Conservation (phyloP, 2,329 filamentous ascomycete genomes). For the Pseudophaeomoniella oleicola region DNA sequence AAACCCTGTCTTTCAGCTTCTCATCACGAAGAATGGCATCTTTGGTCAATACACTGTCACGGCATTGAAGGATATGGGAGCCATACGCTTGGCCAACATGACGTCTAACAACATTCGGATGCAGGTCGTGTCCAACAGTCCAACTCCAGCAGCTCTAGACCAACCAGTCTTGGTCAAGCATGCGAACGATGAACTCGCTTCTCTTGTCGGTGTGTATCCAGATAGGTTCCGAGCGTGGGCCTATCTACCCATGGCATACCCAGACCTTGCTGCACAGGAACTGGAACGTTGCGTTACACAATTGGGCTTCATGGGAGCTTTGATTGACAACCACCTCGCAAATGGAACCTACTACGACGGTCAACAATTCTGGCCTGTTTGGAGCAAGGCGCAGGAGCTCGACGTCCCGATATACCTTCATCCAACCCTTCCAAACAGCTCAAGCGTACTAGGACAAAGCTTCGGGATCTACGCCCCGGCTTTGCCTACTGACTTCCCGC, state of each 20-base stretch:
- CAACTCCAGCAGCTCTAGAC: too few relatives aligned
- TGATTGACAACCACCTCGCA: slow-evolving; percentile 27
- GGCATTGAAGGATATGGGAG: too few relatives aligned
- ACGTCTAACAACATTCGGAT: too few relatives aligned
- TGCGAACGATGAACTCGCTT: slow-evolving; percentile 15
- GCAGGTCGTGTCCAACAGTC: too few relatives aligned
- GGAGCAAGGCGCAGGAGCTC: slow-evolving; percentile 25
- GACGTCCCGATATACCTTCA: slow-evolving; percentile 39
- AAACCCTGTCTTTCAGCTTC: too few relatives aligned
- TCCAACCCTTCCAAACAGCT: slow-evolving; percentile 28
- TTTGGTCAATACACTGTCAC: too few relatives aligned
- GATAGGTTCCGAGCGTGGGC: slow-evolving; percentile 29
- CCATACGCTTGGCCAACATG: too few relatives aligned
- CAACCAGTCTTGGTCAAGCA: too few relatives aligned
- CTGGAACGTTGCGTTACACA: slow-evolving; percentile 24
- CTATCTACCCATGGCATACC: slow-evolving; percentile 24
- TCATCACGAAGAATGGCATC: too few relatives aligned
- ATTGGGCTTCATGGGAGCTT: slow-evolving; percentile 32
- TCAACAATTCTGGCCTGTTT: slow-evolving; percentile 27
- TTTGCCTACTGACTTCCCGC: not conserved
- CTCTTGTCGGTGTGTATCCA: slow-evolving; percentile 13
- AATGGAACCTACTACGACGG: slow-evolving; percentile 29
- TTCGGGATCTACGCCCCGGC: slow-evolving; percentile 19
- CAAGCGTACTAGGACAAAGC: slow-evolving; percentile 20
- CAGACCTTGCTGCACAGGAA: slow-evolving; percentile 20